Evolutionary conservation across 1,284 basidiomycete genomes (phyloP), one percentile per base, ranked within the genome.

Genomic region (Puccinia brachypodii): DNA sequence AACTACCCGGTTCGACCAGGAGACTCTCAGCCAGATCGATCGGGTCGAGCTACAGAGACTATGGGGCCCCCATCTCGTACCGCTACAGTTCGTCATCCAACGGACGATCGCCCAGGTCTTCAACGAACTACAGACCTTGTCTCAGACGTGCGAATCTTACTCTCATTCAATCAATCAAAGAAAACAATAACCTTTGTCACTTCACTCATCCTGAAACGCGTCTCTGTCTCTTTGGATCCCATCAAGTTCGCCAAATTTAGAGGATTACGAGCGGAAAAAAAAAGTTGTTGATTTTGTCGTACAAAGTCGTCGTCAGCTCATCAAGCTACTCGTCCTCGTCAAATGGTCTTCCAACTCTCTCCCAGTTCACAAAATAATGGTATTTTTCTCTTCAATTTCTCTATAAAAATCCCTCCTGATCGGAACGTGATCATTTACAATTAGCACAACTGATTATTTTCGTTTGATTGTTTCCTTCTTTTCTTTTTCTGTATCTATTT

Each of bases 251-350:
- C 68, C 77, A n/a, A 71, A 31, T 69, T 25, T 73, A 60, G 77
- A 80, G 25, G 77, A 80, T 38, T 62, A 58, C 40, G 92, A 91
- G 50, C 90, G 93, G 72, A 95, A 95, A 85, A 90, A 92, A 44
- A 91, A 90, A 33, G 88, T 96, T 58, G 93, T 93, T 13, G 92
- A 94, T 84, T 95, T 93, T 89, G 93, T 95, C 0, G 91, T 95
- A 40, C 91, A 92, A 85, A 93, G 91, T 14, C 93, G 96, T 87
- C 93, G 94, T 84, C 94, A 96, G 84, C 91, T 95, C 66, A 92
- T 95, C 72, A 96, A 96, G 87, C 87, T 96, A 22, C 94, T 94
- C 84, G 94, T 93, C 6, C 90, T 94, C 56, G 90, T 90, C 25
- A 92, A 93, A 84, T 95, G 94, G 94, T 89, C 92, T 33, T 89